phyloP scores from a whole-genome alignment of 805 yeast genomes.

The Scheffersomyces stipitis region DNA sequence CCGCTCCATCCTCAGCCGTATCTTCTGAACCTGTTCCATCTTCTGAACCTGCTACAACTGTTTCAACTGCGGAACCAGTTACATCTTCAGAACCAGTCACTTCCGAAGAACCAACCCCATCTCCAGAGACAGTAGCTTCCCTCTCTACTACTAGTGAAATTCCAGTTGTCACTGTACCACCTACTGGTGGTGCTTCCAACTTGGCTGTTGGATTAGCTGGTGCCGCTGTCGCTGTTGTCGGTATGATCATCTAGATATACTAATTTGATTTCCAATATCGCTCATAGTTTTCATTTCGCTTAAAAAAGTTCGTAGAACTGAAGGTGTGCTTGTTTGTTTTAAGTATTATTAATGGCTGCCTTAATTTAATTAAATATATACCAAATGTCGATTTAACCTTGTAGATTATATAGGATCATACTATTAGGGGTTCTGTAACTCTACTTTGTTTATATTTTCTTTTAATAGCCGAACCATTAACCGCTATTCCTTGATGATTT shows the following conservation, averaged over 20 bases:
- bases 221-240: conserved; percentile 3
- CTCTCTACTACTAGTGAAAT: conserved; percentile 27
- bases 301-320: neutral
- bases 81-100: neutral
- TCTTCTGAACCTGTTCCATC: conserved; percentile 4
- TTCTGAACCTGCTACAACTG: conserved; percentile 2
- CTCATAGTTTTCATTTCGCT: neutral
- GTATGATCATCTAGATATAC: conserved; percentile 1
- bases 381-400: too few relatives aligned
- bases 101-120: conserved; percentile 1
- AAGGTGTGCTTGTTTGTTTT: neutral
- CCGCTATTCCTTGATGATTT: too few relatives aligned
- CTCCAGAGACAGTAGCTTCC: conserved; percentile 2
- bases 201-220: conserved; percentile 4
- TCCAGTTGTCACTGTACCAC: neutral
- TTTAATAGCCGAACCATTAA: too few relatives aligned
- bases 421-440: too few relatives aligned
- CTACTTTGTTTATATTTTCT: too few relatives aligned
- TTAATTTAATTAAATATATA: too few relatives aligned
- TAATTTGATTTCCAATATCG: neutral
- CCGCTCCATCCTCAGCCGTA: neutral
- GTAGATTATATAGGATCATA: neutral
- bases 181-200: conserved; percentile 1
- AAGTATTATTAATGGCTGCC: neutral
- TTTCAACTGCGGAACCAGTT: too few relatives aligned